A percentile compares a stretch with the other conserved stretches of the same genome.
Evolutionary conservation across 2,329 filamentous ascomycete species (phyloP).

Genomic region (Orbilia ellipsospora): DNA sequence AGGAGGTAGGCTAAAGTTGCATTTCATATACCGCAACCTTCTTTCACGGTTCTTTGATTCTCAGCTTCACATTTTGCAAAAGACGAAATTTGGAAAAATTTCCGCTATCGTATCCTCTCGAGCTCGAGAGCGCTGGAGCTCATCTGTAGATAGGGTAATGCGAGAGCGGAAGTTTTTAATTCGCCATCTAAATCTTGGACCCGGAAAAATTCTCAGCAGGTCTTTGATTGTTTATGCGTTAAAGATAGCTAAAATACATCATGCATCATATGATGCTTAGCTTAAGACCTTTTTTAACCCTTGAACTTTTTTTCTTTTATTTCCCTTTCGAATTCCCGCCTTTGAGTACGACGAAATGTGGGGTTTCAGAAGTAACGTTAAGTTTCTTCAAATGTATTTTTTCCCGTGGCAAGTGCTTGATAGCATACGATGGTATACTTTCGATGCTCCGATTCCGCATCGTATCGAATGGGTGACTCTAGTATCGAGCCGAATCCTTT

Average conservation of each 20-base stretch:
- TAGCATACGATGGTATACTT: too few relatives aligned
- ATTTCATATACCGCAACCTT: not conserved
- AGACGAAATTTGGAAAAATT: not conserved
- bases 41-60: too few relatives aligned
- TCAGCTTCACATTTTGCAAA: not conserved
- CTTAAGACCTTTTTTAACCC: not conserved
- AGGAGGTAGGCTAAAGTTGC: conserved; percentile 34
- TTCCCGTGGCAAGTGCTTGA: too few relatives aligned
- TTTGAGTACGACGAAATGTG: not conserved
- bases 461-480: not conserved
- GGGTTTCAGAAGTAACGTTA: not conserved
- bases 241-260: not conserved
- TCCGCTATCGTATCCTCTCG: not conserved
- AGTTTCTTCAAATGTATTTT: too few relatives aligned
- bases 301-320: not conserved
- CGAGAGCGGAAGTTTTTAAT: not conserved
- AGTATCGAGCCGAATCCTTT: too few relatives aligned
- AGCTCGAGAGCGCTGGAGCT: conserved; percentile 16
- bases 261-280: conserved; percentile 18
- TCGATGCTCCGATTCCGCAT: not conserved
- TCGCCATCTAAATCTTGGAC: not conserved
- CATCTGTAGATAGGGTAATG: conserved; percentile 3
- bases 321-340: not conserved
- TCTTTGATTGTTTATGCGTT: conserved; percentile 22
- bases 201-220: not conserved